A percentile compares a stretch with the other conserved stretches of the same genome.
phyloP scores from a whole-genome alignment of 169 alveolate genomes.

The Cardiosporidium cionae region DNA sequence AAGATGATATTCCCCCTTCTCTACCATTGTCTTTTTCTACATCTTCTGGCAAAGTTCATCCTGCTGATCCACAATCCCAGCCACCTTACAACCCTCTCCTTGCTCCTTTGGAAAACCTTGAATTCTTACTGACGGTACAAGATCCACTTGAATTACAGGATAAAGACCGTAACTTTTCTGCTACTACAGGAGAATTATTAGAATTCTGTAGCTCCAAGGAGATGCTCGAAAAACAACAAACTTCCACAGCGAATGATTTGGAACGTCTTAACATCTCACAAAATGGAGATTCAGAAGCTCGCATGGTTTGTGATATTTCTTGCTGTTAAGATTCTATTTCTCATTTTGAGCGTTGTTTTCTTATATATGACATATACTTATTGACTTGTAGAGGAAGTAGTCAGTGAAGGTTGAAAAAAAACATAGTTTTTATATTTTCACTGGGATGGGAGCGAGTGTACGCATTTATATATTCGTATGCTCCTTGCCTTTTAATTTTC shows the following conservation, averaged over 20 bases:
- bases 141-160: neutral
- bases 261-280: slow-evolving; percentile 46
- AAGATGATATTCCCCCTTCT: neutral
- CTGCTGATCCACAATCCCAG: neutral
- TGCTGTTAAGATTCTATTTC: too few species aligned
- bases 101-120: neutral
- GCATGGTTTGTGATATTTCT: slow-evolving; percentile 18
- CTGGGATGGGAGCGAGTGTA: too few species aligned
- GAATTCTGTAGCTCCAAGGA: slow-evolving; percentile 66
- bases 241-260: slow-evolving; percentile 65
- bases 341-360: too few species aligned
- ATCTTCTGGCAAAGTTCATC: too few species aligned
- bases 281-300: slow-evolving; percentile 48
- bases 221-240: slow-evolving; percentile 54
- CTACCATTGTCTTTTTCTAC: too few species aligned
- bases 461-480: too few species aligned
- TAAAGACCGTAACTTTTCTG: neutral
- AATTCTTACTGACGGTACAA: neutral
- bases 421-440: too few species aligned
- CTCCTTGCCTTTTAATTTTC: too few species aligned
- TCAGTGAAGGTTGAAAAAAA: too few species aligned
- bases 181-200: slow-evolving; percentile 46
- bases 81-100: neutral
- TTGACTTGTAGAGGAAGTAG: too few species aligned
- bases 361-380: too few species aligned